Percentiles rank a stretch among this genome's conserved stretches.
Conservation (phyloP, 352 stramenopile species). For the Globisporangium iwayamae region DNA sequence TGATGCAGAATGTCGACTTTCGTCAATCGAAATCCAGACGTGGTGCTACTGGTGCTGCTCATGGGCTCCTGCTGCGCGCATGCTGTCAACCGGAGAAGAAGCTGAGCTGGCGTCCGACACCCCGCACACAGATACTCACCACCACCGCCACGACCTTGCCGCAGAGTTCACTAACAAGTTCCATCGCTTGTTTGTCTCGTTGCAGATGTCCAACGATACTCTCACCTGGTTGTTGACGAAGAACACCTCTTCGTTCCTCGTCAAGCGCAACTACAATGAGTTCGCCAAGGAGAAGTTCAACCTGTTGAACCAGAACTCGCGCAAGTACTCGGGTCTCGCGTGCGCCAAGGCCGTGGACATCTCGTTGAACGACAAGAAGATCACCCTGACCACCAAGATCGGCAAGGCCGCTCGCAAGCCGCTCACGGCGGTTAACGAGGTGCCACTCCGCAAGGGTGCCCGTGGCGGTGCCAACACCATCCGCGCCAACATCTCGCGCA, state of each 20-base stretch:
- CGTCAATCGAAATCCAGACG: background rate
- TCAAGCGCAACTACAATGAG: slow-evolving; percentile 89
- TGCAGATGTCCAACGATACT: slow-evolving; percentile 89
- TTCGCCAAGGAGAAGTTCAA: slow-evolving; percentile 96
- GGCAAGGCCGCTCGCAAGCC: slow-evolving; percentile 70
- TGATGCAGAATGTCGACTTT: background rate
- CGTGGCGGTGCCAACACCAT: slow-evolving; percentile 83
- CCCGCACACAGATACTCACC: background rate
- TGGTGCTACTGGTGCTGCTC: background rate
- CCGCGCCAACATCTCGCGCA: slow-evolving; percentile 85
- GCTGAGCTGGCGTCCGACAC: background rate
- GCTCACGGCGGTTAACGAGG: slow-evolving; percentile 59
- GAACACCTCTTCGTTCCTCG: slow-evolving; percentile 95
- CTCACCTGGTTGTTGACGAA: slow-evolving; percentile 96
- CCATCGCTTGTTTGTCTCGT: background rate
- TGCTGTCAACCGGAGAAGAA: background rate
- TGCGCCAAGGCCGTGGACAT: slow-evolving; percentile 93
- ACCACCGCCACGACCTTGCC: background rate
- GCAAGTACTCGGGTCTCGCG: slow-evolving; percentile 96
- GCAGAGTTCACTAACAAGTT: slow-evolving; percentile 1
- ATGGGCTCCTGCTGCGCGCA: background rate
- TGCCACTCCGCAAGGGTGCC: slow-evolving; percentile 82
- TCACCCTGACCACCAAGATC: slow-evolving; percentile 83
- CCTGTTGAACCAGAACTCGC: slow-evolving; percentile 92
- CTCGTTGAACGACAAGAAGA: slow-evolving; percentile 83